Percentiles rank a stretch among this genome's conserved stretches.
Conservation (phyloP, 164 flowering plant genomes). For the Aristolochia californica region DNA sequence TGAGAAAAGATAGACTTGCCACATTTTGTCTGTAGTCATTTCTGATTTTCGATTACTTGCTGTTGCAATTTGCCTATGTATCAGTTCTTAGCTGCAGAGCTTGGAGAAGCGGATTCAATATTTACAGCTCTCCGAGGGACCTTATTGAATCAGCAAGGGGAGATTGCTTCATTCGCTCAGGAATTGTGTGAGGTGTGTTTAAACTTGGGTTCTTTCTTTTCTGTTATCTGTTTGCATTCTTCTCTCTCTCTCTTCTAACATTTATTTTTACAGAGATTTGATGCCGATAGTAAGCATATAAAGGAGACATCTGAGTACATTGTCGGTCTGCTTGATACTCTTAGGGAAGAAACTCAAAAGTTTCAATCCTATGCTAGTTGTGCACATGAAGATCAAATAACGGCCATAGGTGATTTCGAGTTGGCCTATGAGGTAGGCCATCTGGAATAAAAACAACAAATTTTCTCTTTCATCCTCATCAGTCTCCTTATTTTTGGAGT, state of each 20-base stretch:
- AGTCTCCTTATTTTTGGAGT: not conserved
- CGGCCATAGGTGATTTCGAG: constrained; percentile 58
- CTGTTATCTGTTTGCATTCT: not conserved
- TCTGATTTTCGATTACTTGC: not conserved
- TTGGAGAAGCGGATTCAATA: constrained; percentile 39
- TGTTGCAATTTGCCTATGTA: not conserved
- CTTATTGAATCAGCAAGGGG: constrained; percentile 67
- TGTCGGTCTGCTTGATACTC: constrained; percentile 38
- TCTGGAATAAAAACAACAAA: not conserved
- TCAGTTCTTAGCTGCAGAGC: constrained; percentile 51
- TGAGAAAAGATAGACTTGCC: not conserved
- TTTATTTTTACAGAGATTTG: constrained; percentile 43
- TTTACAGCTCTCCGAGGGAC: constrained; percentile 61
- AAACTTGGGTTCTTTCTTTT: not conserved
- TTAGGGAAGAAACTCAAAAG: constrained; percentile 42
- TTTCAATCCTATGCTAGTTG: constrained; percentile 39
- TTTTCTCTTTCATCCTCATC: not conserved
- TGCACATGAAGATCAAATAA: constrained; percentile 39
- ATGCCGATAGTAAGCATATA: constrained; percentile 34
- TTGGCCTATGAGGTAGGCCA: constrained; percentile 42
- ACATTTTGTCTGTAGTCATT: not conserved
- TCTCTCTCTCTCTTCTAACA: too few species aligned
- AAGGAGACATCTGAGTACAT: constrained; percentile 43
- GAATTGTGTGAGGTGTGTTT: constrained; percentile 77
- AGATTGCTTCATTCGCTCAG: constrained; percentile 65